Evolutionary conservation across 169 alveolate species (phyloP), one percentile per base, ranked within the genome.

Genomic region (Cryptosporidium meleagridis): DNA sequence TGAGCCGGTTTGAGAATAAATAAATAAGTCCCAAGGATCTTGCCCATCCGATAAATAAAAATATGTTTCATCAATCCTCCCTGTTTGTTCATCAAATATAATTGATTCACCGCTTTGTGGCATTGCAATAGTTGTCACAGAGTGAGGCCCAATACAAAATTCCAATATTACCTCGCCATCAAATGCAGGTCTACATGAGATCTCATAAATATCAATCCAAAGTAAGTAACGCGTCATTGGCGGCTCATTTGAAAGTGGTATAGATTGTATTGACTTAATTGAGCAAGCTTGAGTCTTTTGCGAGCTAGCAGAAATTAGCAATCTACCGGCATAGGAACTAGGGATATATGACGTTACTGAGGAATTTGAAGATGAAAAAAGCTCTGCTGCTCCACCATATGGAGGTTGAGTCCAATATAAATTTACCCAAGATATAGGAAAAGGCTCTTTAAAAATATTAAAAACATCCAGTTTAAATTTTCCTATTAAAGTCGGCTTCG

Each of bases 361-460:
- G 26, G 89, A 35, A 80, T 59, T 80, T 26, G 75, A 10, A 44
- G 89, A 80, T 6, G 89, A 59, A 65, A 80, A 80, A 21, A 80
- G 59, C 26, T 80, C 89, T 26, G 87, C 91, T 86, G 84, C 91
- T 61, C 84, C 93, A 52, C 52, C 92, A 44, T 92, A 92, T 18
- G 94, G 85, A 3, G 94, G 95, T 21, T 95, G 95, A 3, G 94
- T 91, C 93, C 95, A 94, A 85, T 94, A 94, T 39, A 94, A 69
- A 70, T 94, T 94, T 55, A 93, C 92, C 96, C 96, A 94, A 55
- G 95, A 71, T 31, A 94, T 91, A 21, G 85, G 72, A 51, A 92
- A 70, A 37, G 92, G 95, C 65, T 94, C 86, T 70, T 94, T 94
- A 21, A 93, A 39, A 18, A 94, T 86, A 29, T 92, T 94, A 62